These are phyloP conservation scores for Bruguiera sexangula DNA, from an alignment of 345 rosid genomes.

Conservation along the genomic window DNA sequence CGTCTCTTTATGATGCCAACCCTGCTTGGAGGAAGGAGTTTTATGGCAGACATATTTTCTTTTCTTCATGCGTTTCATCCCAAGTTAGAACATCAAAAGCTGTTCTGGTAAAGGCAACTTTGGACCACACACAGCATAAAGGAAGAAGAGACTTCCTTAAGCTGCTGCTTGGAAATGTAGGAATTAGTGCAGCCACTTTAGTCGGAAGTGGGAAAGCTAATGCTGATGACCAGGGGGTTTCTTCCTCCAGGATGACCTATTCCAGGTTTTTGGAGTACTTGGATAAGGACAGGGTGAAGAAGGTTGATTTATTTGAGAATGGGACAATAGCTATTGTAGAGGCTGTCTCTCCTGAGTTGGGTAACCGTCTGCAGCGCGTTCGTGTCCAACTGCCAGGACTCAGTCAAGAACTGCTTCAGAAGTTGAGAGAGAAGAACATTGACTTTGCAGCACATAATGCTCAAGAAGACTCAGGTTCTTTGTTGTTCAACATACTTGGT, in stretches of 20 bases:
- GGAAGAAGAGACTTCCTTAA: slow-evolving; percentile 78
- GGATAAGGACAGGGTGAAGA: slow-evolving; percentile 82
- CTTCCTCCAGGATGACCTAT: slow-evolving; percentile 97
- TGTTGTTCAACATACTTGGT: slow-evolving; percentile 80
- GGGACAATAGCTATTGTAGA: slow-evolving; percentile 98
- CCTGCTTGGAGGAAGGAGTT: slow-evolving; percentile 36
- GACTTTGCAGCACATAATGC: slow-evolving; percentile 98
- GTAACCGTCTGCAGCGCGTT: slow-evolving; percentile 87
- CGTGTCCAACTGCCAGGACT: slow-evolving; percentile 96
- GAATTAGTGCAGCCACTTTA: slow-evolving; percentile 55
- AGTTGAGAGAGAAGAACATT: slow-evolving; percentile 89
- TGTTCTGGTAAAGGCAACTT: slow-evolving; percentile 46
- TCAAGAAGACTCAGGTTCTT: slow-evolving; percentile 92
- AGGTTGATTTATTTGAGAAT: slow-evolving; percentile 90
- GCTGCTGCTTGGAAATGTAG: slow-evolving; percentile 58
- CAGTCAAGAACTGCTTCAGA: slow-evolving; percentile 92
- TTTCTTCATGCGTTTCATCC: slow-evolving; percentile 33
- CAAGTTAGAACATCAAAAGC: slow-evolving; percentile 37
- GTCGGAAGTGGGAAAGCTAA: slow-evolving; percentile 63
- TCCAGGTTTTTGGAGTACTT: slow-evolving; percentile 94
- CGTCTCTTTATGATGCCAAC: slow-evolving; percentile 36
- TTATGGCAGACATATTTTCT: slow-evolving; percentile 34
- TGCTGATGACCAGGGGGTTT: slow-evolving; percentile 90
- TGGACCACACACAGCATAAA: slow-evolving; percentile 43
- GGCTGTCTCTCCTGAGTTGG: slow-evolving; percentile 94